These are phyloP conservation scores for Globisporangium mamillatum DNA, from an alignment of 352 stramenopile genomes.

Conservation along the genomic window DNA sequence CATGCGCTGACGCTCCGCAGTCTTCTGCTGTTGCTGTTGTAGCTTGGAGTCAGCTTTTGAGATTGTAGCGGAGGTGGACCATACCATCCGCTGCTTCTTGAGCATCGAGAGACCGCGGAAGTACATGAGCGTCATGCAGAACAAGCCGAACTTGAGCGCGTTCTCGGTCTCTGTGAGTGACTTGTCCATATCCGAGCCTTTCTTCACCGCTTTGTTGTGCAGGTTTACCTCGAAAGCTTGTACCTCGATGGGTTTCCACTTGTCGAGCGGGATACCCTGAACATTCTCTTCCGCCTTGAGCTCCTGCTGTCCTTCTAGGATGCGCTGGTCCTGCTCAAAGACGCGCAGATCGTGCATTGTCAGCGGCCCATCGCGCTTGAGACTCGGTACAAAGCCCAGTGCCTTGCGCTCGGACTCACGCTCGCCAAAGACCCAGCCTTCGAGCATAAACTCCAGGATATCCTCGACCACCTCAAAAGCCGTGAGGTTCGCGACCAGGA, in stretches of 20 bases:
- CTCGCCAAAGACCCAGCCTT: slow-evolving; percentile 96
- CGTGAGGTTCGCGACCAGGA: slow-evolving; percentile 82
- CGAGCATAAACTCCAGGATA: slow-evolving; percentile 94
- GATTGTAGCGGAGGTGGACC: slow-evolving; percentile 43
- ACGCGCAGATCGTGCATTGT: slow-evolving; percentile 66
- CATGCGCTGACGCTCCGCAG: slow-evolving; percentile 46
- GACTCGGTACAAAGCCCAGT: slow-evolving; percentile 77
- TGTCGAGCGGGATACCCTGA: slow-evolving; percentile 57
- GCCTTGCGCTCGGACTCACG: slow-evolving; percentile 72
- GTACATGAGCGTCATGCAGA: slow-evolving; percentile 96
- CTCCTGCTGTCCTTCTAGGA: slow-evolving; percentile 34
- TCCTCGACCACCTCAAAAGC: slow-evolving; percentile 91
- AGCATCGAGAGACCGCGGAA: slow-evolving; percentile 90
- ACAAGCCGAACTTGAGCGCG: slow-evolving; percentile 95
- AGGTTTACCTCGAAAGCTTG: slow-evolving; percentile 47
- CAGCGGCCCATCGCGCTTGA: slow-evolving; percentile 78
- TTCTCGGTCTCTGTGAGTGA: slow-evolving; percentile 85
- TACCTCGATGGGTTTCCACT: slow-evolving; percentile 75
- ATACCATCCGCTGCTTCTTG: slow-evolving; percentile 79
- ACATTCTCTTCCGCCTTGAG: slow-evolving; percentile 34
- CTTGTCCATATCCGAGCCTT: slow-evolving; percentile 62
- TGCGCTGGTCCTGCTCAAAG: slow-evolving; percentile 48
- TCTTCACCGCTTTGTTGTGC: slow-evolving; percentile 63
- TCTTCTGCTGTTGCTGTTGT: slow-evolving; percentile 23
- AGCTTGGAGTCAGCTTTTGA: neutral